A percentile compares a stretch with the other conserved stretches of the same genome.
These are phyloP conservation scores for Camelina hispida DNA, from an alignment of 345 rosid species.

Conservation along the genomic window DNA sequence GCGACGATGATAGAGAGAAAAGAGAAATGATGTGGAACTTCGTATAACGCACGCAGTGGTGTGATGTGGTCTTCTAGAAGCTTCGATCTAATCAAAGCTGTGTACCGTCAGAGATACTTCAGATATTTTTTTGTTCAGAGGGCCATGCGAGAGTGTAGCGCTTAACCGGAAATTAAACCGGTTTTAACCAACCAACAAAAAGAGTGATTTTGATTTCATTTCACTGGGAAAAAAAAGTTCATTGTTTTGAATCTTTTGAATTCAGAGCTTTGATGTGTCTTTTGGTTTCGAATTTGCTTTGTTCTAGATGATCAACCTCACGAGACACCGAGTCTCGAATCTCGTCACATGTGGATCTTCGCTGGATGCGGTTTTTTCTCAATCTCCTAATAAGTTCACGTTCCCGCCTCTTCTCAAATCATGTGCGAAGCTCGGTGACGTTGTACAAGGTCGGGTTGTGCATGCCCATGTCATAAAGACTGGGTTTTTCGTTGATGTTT, in stretches of 20 bases:
- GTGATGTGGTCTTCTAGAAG: slow-evolving; percentile 37
- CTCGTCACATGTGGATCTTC: slow-evolving; percentile 48
- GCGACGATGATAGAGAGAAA: slow-evolving; percentile 2
- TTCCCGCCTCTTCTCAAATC: slow-evolving; percentile 76
- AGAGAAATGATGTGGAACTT: slow-evolving; percentile 31
- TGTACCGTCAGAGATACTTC: slow-evolving; percentile 25
- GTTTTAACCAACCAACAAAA: slow-evolving; percentile 2
- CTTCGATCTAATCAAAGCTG: slow-evolving; percentile 27
- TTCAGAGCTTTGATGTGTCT: slow-evolving; percentile 17
- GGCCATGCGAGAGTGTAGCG: background rate
- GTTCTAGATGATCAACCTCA: slow-evolving; percentile 30
- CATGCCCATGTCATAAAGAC: slow-evolving; percentile 58
- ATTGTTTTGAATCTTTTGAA: background rate
- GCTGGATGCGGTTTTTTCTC: slow-evolving; percentile 45
- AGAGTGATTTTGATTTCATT: background rate
- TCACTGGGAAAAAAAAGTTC: background rate
- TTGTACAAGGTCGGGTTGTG: slow-evolving; percentile 52
- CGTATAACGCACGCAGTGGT: slow-evolving; percentile 34
- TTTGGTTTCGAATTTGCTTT: background rate
- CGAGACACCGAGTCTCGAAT: slow-evolving; percentile 47
- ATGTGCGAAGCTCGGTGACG: slow-evolving; percentile 57
- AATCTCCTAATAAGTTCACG: slow-evolving; percentile 54
- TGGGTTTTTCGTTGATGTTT: slow-evolving; percentile 50
- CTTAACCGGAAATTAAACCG: slow-evolving; percentile 37
- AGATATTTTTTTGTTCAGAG: slow-evolving; percentile 36